Conservation (phyloP, 2,329 filamentous ascomycete genomes). For the Botrytis pseudocinerea region DNA sequence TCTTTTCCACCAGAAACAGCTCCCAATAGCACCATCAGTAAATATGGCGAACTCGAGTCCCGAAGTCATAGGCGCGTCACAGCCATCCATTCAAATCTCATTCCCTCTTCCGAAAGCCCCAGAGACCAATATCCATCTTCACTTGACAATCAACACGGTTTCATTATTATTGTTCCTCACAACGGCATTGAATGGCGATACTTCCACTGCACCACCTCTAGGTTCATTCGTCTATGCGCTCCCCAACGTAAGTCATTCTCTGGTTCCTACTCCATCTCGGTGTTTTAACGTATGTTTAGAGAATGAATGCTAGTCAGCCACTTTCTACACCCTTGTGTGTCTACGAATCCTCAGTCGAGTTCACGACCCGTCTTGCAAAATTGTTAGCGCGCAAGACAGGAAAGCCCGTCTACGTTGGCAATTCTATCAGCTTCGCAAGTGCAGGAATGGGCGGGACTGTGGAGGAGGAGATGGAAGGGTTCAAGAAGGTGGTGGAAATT, state of each 20-base stretch:
- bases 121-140: slow-evolving; percentile 62
- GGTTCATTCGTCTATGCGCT: slow-evolving; percentile 94
- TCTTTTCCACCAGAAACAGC: neutral
- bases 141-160: slow-evolving; percentile 58
- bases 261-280: slow-evolving; percentile 1
- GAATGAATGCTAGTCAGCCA: slow-evolving; percentile 54
- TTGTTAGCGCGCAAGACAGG: slow-evolving; percentile 72
- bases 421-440: slow-evolving; percentile 75
- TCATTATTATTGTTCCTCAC: slow-evolving; percentile 62
- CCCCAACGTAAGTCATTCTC: slow-evolving; percentile 67
- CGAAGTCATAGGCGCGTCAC: neutral
- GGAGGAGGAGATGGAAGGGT: slow-evolving; percentile 92
- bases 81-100: slow-evolving; percentile 49
- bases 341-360: slow-evolving; percentile 76
- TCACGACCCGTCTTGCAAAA: slow-evolving; percentile 81
- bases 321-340: slow-evolving; percentile 79
- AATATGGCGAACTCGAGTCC: slow-evolving; percentile 3
- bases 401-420: slow-evolving; percentile 85
- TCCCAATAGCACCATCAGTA: slow-evolving; percentile 6
- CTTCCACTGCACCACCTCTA: slow-evolving; percentile 56
- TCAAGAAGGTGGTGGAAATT: slow-evolving; percentile 71
- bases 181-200: slow-evolving; percentile 56
- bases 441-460: slow-evolving; percentile 76
- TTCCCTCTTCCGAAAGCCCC: slow-evolving; percentile 60
- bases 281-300: slow-evolving; percentile 33